Evolutionary conservation across 768 basidiomycete genomes (phyloP).

Genomic region (Pluteus cervinus): DNA sequence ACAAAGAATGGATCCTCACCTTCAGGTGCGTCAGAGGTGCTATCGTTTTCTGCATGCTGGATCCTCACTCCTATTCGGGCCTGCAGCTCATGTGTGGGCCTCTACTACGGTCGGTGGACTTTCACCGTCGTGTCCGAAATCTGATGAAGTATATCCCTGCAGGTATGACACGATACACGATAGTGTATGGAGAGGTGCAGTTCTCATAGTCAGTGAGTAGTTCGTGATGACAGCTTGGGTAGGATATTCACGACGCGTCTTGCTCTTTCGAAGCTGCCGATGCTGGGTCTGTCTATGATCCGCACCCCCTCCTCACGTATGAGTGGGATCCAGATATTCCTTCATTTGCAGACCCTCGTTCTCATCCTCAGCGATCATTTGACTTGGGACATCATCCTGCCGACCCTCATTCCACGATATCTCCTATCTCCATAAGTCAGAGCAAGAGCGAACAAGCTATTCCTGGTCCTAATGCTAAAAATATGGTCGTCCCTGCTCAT

Average conservation of each 20-base stretch:
- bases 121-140: conserved; percentile 1
- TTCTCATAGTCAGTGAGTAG: conserved; percentile 78
- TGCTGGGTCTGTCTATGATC: conserved; percentile 71
- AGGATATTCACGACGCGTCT: not conserved
- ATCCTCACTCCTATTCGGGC: conserved; percentile 3
- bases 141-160: conserved; percentile 4
- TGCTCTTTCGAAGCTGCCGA: conserved; percentile 52
- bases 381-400: conserved; percentile 71
- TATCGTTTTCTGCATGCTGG: not conserved
- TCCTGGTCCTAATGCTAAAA: conserved; percentile 28
- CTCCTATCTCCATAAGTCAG: conserved; percentile 18
- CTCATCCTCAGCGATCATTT: conserved; percentile 28
- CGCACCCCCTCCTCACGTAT: conserved; percentile 62
- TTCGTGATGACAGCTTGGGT: conserved; percentile 2
- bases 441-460: conserved; percentile 13
- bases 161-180: conserved; percentile 86
- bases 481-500: conserved; percentile 46
- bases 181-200: conserved; percentile 83
- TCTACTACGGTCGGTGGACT: conserved; percentile 44
- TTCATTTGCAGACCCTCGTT: conserved; percentile 7
- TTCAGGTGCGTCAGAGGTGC: conserved; percentile 40
- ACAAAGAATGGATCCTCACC: conserved; percentile 71
- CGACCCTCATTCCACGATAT: conserved; percentile 54
- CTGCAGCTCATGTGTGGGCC: conserved; percentile 87
- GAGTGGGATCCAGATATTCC: conserved; percentile 63